Evolutionary conservation across 495 filamentous ascomycete species (phyloP), one percentile per base, ranked within the genome.

Genomic region (Annulohypoxylon maeteangense): DNA sequence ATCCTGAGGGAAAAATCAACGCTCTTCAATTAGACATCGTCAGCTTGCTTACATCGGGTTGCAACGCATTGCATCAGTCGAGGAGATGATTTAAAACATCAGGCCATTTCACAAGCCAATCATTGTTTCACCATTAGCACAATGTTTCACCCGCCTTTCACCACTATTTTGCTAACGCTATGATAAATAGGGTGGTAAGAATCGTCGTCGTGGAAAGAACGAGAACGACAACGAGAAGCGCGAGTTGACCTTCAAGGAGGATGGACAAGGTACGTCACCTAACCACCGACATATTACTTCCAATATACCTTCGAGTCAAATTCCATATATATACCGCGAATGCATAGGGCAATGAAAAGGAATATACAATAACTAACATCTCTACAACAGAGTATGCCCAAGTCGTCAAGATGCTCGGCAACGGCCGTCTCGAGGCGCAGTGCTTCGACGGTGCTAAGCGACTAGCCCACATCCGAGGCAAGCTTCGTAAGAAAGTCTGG

Each of bases 221-320:
- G 95, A 99, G 87, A 98, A 98, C 87, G 83, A 85, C 86, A 97
- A 97, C 78, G 95, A 98, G 86, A 98, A 98, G 89, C 95, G 95
- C 79, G 95, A 99, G 82, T 88, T 99, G 59, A 92, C 92, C 67
- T 99, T 98, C 90, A 98, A 98, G 83, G 95, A 98, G 81, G 95
- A 98, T 75, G 95, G 95, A 70, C 95, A 99, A 87, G 90, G 90
- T 91, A 81, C 65, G 80, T 76, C 58, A 27, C 23, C 31, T 42
- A 66, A 8, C 16, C 51, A 23, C 34, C 48, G 47, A 60, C 44
- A 57, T 25, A 31, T 10, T 16, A 7, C 12, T 14, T 18, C 34
- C 18, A n/a, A 29, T 12, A 60, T 34, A 34, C 50, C 27, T 0
- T 20, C 29, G 11, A 6, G 12, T 7, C 22, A 18, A 51, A 48